Conservation (phyloP, 371 early-diverging fungal species). For the Rhizopus sp. region DNA sequence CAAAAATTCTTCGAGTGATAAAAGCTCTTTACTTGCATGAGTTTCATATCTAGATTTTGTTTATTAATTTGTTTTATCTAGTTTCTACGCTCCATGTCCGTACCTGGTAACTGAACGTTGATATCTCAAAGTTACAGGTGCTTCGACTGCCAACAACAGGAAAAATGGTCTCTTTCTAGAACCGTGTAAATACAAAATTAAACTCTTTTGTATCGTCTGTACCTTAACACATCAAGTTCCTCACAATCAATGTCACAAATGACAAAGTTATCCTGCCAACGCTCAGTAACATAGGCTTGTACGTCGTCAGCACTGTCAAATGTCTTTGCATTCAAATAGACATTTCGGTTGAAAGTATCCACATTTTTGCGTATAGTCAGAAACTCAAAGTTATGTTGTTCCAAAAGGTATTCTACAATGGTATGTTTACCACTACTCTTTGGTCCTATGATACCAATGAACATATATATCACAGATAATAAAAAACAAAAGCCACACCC, state of each 20-base stretch:
- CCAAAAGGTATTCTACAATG: constrained; percentile 63
- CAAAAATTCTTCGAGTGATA: constrained; percentile 35
- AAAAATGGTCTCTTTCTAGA: constrained; percentile 85
- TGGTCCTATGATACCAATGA: constrained; percentile 77
- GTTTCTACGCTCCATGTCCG: neutral
- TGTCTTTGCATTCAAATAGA: constrained; percentile 12
- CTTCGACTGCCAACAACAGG: constrained; percentile 80
- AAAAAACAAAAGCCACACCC: constrained; percentile 2
- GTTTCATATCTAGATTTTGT: neutral
- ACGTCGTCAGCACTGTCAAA: constrained; percentile 57
- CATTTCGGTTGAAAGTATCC: constrained; percentile 8
- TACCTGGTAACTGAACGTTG: constrained; percentile 52
- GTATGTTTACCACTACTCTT: constrained; percentile 75
- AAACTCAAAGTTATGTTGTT: constrained; percentile 51
- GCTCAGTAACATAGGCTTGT: constrained; percentile 62
- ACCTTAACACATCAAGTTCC: constrained; percentile 36
- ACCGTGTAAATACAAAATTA: constrained; percentile 7
- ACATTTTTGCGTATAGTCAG: constrained; percentile 17
- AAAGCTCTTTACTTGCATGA: neutral
- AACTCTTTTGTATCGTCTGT: neutral
- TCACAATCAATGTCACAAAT: constrained; percentile 59
- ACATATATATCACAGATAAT: constrained; percentile 41
- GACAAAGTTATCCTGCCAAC: constrained; percentile 74
- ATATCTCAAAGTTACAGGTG: constrained; percentile 74
- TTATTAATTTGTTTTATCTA: neutral